phyloP scores from a whole-genome alignment of 257 asterid species.

The Ocimum tenuiflorum region DNA sequence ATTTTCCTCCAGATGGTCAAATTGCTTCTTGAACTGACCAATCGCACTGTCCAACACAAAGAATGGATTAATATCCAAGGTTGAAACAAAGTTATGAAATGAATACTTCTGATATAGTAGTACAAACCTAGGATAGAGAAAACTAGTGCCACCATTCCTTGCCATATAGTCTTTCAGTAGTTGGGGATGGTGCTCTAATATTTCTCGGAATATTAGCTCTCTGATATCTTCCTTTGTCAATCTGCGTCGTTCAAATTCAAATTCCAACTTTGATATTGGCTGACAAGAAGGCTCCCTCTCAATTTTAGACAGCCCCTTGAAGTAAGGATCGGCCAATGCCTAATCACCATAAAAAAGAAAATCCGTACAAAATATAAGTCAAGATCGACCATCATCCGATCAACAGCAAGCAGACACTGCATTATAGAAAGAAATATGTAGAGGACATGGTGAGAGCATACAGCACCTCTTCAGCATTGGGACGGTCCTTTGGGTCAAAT shows the following conservation, averaged over 20 bases:
- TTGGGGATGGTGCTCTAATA: slow-evolving; percentile 81
- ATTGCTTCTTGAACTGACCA: slow-evolving; percentile 75
- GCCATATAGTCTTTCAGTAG: slow-evolving; percentile 74
- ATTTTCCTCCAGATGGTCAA: slow-evolving; percentile 78
- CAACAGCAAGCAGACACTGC: neutral
- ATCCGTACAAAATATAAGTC: slow-evolving; percentile 17
- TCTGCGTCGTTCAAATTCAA: slow-evolving; percentile 80
- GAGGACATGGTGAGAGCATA: neutral
- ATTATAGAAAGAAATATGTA: neutral
- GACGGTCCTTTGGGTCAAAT: slow-evolving; percentile 89
- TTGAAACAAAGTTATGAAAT: neutral
- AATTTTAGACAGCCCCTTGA: slow-evolving; percentile 73
- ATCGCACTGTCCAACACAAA: slow-evolving; percentile 47
- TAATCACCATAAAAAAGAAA: slow-evolving; percentile 24
- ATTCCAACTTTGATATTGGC: slow-evolving; percentile 78
- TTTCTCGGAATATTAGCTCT: slow-evolving; percentile 73
- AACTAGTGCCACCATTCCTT: slow-evolving; percentile 61
- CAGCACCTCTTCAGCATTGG: slow-evolving; percentile 78
- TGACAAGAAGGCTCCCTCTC: slow-evolving; percentile 89
- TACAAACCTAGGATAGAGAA: slow-evolving; percentile 73
- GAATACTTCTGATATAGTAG: slow-evolving; percentile 4
- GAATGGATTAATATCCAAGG: neutral
- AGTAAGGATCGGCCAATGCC: slow-evolving; percentile 93
- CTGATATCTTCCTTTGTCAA: slow-evolving; percentile 73
- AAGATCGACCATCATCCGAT: neutral